Evolutionary conservation across 2,329 filamentous ascomycete genomes (phyloP), one percentile per base, ranked within the genome.

Genomic region (Hymenoscyphus fructigenus): DNA sequence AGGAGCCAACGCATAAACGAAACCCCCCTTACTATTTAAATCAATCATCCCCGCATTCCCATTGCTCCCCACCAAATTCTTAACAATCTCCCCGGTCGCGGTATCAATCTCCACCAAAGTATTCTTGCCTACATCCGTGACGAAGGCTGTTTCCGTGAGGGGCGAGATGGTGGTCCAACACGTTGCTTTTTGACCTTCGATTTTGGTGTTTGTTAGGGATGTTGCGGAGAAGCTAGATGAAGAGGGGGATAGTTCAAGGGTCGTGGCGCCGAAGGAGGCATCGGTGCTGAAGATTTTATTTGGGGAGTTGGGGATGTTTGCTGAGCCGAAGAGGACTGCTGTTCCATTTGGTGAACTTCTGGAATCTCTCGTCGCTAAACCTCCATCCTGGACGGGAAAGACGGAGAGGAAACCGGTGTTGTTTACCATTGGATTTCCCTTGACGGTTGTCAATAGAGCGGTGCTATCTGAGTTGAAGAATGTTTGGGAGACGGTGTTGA

Each of bases 401-500:
- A 79, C 74, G 0, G 83, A 82, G 12, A 89, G 65, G 69, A 85
- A 88, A 0, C 86, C 85, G 0, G 81, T 84, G 61, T 83, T 85
- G 72, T 85, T 86, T 4, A 75, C 75, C 0, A 77, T 69, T 0
- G 83, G 83, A 62, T 88, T 79, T 1, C 87, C 87, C 75, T 90
- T 90, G 50, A 89, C 85, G 0, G 83, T 86, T 0, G 83, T 79
- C 60, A 84, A 80, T 0, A 90, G 76, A 1, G 75, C 79, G 0
- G 73, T 76, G 66, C 85, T 80, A 61, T 89, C 85, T 0, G 74
- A 74, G 0, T 83, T 85, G 76, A 88, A 89, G 72, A 88, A 84
- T 0, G 82, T 78, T 7, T 89, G 85, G 0, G 86, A 87, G 2
- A 88, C 79, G 0, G 84, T 87, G 73, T 87, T 87, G 1, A 77